Base-by-base conservation (phyloP, 257 asterid species). In the Nicotiana undulata region DNA sequence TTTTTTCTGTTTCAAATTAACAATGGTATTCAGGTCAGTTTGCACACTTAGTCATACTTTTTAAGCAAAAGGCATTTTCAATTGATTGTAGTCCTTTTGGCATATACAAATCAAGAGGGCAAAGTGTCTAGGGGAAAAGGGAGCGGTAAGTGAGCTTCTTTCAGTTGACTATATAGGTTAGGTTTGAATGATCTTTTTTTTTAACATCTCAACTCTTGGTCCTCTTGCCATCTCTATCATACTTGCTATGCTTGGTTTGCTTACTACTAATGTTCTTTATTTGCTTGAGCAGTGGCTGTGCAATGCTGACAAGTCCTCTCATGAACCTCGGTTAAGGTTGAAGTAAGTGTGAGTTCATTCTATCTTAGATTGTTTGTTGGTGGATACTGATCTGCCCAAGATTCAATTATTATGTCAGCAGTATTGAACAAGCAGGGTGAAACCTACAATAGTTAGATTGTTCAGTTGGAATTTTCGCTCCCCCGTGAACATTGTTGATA, bases 271-370 rank as follows among this genome's bases (percentile, higher is more conserved):
- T 63, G 40, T 26, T 77, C 66, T 90, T 64, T 76, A 51, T 76
- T 76, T 84, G 76, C 81, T 64, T 28, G 63, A 81, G 55, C 89
- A 93, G 99, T 93, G 98, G 98, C 76, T 93, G 61, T 95, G 99
- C 94, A 95, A 95, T 85, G 99, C 99, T 22, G 99, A 95, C 90
- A 91, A 86, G 86, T 95, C 97, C 32, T 92, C 89, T 72, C 99
- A 95, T 79, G 97, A 95, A 85, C 98, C 99, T 70, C 93, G 97
- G 61, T 77, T 91, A 83, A 88, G 99, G 88, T 87, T 95, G 87
- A 95, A 89, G 99, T 95, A 93, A 75, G 96, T 86, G 52, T 6
- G 17, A 76, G 67, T 80, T 51, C 16, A 58, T 76, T 86, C 63
- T 61, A 61, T 51, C 11, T 55, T 53, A 56, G 12, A 20, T 17